These are phyloP conservation scores for Aspergillus mulundensis DNA, from an alignment of 495 filamentous ascomycete genomes.

Conservation along the genomic window DNA sequence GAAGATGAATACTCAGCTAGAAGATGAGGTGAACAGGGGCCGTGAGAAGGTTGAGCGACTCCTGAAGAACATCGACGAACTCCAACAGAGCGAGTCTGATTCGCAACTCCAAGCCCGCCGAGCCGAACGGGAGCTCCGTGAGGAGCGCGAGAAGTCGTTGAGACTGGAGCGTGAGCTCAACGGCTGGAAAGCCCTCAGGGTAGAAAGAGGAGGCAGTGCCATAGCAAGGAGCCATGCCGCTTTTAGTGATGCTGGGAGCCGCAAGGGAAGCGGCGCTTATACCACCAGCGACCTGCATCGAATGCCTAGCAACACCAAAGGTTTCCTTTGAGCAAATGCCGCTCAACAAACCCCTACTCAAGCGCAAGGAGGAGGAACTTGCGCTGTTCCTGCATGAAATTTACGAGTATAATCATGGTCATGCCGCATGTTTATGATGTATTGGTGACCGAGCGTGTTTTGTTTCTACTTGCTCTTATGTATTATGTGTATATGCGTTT, in stretches of 20 bases:
- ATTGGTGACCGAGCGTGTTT: constrained; percentile 6
- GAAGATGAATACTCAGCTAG: constrained; percentile 72
- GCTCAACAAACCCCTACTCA: constrained; percentile 16
- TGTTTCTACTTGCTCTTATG: constrained; percentile 5
- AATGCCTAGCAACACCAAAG: constrained; percentile 48
- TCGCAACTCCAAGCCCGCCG: constrained; percentile 74
- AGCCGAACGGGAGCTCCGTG: constrained; percentile 82
- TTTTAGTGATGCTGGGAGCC: constrained; percentile 41
- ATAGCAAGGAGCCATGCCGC: constrained; percentile 30
- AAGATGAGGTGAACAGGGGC: constrained; percentile 74
- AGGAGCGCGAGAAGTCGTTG: constrained; percentile 80
- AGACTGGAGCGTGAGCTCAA: constrained; percentile 87
- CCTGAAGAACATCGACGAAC: constrained; percentile 85
- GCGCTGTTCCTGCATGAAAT: constrained; percentile 17
- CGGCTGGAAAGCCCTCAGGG: constrained; percentile 70
- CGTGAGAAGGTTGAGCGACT: constrained; percentile 89
- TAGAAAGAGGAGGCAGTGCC: constrained; percentile 49
- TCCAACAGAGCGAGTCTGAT: constrained; percentile 79
- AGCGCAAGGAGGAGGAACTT: constrained; percentile 9
- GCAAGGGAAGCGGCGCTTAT: constrained; percentile 37
- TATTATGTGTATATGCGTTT: constrained; percentile 17
- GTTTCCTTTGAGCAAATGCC: constrained; percentile 39
- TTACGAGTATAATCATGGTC: constrained; percentile 21
- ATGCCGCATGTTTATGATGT: constrained; percentile 17
- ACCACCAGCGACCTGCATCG: constrained; percentile 37